Evolutionary conservation across 2,329 filamentous ascomycete species (phyloP), one percentile per base, ranked within the genome.

Genomic region (Alternaria hordeiaustralica): DNA sequence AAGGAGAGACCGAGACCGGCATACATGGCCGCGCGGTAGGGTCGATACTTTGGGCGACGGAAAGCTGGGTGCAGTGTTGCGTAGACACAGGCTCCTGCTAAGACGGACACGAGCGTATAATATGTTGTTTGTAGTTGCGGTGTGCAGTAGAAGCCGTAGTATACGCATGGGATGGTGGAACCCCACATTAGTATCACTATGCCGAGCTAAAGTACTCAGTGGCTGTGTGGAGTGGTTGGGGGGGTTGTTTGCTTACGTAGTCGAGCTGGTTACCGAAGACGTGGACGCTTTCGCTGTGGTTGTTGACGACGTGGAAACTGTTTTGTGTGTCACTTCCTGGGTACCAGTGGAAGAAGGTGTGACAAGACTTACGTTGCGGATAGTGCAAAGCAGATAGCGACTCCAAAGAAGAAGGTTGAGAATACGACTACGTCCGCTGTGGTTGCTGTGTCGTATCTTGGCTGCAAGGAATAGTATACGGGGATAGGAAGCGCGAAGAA

Each of bases 21-120:
- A 50, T 58, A 58, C 45, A 58, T 44, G 9, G 33, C 33, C 25
- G 55, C 55, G 25, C 55, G 55, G 23, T 58, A 58, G 1, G 55
- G 33, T 1, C 55, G 55, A 23, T 58, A 58, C 3, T 30, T 23
- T 2, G 23, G 44, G 28, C 30, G 45, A 6, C 45, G 55, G 30
- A 58, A 58, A 6, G 45, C 55, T 20, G 55, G 45, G 15, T 58
- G 55, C 3, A 58, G 44, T 4, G 55, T 50, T 41, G 55, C 55
- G 18, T 58, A 58, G n/a, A 58, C 9, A 25, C 55, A 58, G 10
- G 30, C 45, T 25, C 11, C n/a, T 13, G 55, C 55, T 26, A 58
- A 12, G n/a, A 50, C n/a, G 4, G 55, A 58, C 1, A 18, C 44
- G 15, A 58, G 55, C 2, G 45, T 58, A 23, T 58, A 58, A 8